These are phyloP conservation scores for Irineochytrium annulatum DNA, from an alignment of 192 early-diverging fungal genomes.

Conservation along the genomic window DNA sequence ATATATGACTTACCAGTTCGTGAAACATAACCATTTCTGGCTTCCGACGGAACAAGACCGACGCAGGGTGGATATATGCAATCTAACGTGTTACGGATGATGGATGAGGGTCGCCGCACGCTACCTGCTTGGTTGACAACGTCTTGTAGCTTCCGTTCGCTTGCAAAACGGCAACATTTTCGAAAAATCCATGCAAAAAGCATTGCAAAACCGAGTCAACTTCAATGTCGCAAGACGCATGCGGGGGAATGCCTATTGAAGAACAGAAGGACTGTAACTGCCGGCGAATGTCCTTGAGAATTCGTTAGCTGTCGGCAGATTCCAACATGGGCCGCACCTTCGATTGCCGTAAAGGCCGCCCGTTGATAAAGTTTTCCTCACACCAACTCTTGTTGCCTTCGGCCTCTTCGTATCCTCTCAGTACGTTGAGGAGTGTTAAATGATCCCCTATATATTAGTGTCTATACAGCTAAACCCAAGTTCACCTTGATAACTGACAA, in stretches of 20 bases:
- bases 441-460: slow-evolving; percentile 69
- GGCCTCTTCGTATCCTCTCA: slow-evolving; percentile 69
- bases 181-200: slow-evolving; percentile 85
- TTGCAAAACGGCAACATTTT: slow-evolving; percentile 81
- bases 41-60: slow-evolving; percentile 77
- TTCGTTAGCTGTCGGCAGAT: neutral
- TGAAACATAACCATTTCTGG: slow-evolving; percentile 79
- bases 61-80: slow-evolving; percentile 86
- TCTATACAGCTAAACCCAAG: slow-evolving; percentile 4
- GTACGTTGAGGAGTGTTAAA: slow-evolving; percentile 82
- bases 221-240: slow-evolving; percentile 65
- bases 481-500: slow-evolving; percentile 68
- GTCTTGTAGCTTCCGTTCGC: slow-evolving; percentile 83
- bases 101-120: neutral
- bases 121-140: slow-evolving; percentile 55
- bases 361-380: slow-evolving; percentile 85
- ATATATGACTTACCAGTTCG: slow-evolving; percentile 62
- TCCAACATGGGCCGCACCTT: slow-evolving; percentile 40
- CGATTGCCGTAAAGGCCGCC: slow-evolving; percentile 77
- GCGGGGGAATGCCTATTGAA: slow-evolving; percentile 63
- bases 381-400: slow-evolving; percentile 87
- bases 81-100: slow-evolving; percentile 28
- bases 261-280: slow-evolving; percentile 79
- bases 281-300: slow-evolving; percentile 71
- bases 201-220: slow-evolving; percentile 75